A percentile compares a stretch with the other conserved stretches of the same genome.
These are phyloP conservation scores for Citrullus amarus DNA, from an alignment of 306 rosid genomes.

Conservation along the genomic window DNA sequence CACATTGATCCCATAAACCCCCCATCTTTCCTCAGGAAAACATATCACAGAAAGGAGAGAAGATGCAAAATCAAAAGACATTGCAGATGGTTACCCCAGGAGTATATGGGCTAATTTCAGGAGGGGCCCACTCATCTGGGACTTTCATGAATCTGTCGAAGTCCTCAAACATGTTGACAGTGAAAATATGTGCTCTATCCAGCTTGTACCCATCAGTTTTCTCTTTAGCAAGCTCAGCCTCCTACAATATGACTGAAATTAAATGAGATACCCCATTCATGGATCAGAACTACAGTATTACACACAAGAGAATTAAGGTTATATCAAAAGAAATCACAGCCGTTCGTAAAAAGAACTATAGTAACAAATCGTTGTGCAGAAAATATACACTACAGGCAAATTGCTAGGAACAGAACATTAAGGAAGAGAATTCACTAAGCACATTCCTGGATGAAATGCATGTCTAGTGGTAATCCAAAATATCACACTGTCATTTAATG, in stretches of 20 bases:
- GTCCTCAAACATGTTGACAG: constrained; percentile 74
- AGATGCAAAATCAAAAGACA: constrained; percentile 7
- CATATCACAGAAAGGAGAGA: background rate
- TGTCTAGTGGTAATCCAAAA: background rate
- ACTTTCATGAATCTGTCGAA: constrained; percentile 68
- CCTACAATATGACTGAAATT: constrained; percentile 29
- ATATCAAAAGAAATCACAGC: background rate
- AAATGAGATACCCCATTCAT: background rate
- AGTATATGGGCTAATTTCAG: constrained; percentile 45
- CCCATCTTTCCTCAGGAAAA: background rate
- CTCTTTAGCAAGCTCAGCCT: constrained; percentile 88
- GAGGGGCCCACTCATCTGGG: constrained; percentile 85
- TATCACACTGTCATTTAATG: background rate
- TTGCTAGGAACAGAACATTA: background rate
- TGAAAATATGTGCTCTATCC: constrained; percentile 67
- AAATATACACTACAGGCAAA: background rate
- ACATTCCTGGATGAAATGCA: background rate
- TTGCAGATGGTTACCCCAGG: constrained; percentile 40
- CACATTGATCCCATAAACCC: background rate
- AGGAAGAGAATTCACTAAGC: background rate
- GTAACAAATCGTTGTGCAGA: background rate
- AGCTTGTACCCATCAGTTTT: constrained; percentile 79
- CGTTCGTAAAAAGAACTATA: background rate
- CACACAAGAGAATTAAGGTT: background rate
- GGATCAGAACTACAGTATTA: background rate